A percentile compares a stretch with the other conserved stretches of the same genome.
Evolutionary conservation across 2,329 filamentous ascomycete genomes (phyloP).

Genomic region (Metarhizium anisopliae): DNA sequence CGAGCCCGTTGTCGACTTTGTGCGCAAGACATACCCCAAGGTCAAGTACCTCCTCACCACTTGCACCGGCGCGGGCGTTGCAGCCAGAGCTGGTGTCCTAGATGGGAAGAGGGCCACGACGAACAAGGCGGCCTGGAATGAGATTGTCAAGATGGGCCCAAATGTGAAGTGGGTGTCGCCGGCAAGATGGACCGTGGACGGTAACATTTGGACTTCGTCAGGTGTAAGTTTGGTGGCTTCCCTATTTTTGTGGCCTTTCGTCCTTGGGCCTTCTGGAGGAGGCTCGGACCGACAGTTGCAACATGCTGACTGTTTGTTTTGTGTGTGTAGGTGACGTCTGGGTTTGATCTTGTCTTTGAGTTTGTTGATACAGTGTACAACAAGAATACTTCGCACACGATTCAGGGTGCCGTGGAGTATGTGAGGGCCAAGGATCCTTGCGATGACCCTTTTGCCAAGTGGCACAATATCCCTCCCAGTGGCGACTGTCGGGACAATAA

Average conservation of each 20-base stretch:
- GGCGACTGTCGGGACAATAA: slow-evolving; percentile 3
- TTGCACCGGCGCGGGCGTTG: slow-evolving; percentile 53
- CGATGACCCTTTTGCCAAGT: slow-evolving; percentile 11
- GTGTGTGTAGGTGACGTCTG: slow-evolving; percentile 5
- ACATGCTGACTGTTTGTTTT: neutral
- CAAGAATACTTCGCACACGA: neutral
- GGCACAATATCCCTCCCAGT: slow-evolving; percentile 4
- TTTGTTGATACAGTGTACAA: slow-evolving; percentile 11
- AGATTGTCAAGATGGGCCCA: slow-evolving; percentile 33
- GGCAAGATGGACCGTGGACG: slow-evolving; percentile 56
- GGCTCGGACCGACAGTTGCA: no score
- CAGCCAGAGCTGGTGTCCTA: slow-evolving; percentile 48
- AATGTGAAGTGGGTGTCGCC: slow-evolving; percentile 48
- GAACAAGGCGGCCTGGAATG: slow-evolving; percentile 49
- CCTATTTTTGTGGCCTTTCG: neutral
- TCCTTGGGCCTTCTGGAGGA: no score
- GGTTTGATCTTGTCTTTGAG: slow-evolving; percentile 11
- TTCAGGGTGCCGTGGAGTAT: slow-evolving; percentile 9
- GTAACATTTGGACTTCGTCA: slow-evolving; percentile 55
- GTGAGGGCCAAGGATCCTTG: slow-evolving; percentile 9
- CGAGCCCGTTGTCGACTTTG: slow-evolving; percentile 26
- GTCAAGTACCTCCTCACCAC: slow-evolving; percentile 54
- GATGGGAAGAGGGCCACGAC: slow-evolving; percentile 53
- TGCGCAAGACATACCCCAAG: slow-evolving; percentile 31
- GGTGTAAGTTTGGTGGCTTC: slow-evolving; percentile 28